Evolutionary conservation across 2,329 filamentous ascomycete genomes (phyloP).

Genomic region (Nannizzia gypsea): DNA sequence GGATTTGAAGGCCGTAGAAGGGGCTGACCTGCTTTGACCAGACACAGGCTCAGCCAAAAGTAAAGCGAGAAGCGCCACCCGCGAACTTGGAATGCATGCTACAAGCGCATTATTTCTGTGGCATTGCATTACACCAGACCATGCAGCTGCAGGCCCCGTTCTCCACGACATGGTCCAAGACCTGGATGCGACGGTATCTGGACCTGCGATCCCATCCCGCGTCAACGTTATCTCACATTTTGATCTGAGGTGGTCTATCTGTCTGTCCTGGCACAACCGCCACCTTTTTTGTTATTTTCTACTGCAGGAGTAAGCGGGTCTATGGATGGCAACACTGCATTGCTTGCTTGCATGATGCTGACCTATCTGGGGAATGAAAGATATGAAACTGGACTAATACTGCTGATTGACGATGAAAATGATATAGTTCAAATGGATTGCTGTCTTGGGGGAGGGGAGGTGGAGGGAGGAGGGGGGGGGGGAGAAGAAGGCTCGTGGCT

Average conservation of each 20-base stretch:
- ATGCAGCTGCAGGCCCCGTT: not conserved
- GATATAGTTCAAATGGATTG: not conserved
- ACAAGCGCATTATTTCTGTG: not conserved
- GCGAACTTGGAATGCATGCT: not conserved
- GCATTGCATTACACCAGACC: not conserved
- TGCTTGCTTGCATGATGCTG: not conserved
- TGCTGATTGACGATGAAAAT: not conserved
- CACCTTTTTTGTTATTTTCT: not conserved
- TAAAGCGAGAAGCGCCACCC: not conserved
- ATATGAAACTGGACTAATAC: not conserved
- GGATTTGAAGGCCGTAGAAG: too few relatives aligned
- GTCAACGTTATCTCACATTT: not conserved
- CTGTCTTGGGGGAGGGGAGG: not conserved
- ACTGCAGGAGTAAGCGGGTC: not conserved
- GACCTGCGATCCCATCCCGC: not conserved
- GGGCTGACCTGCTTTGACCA: too few relatives aligned
- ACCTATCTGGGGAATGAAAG: not conserved
- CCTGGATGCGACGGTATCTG: not conserved
- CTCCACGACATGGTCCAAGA: not conserved
- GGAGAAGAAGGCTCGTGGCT: not conserved
- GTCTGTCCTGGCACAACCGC: not conserved
- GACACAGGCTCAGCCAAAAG: not conserved
- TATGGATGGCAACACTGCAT: not conserved
- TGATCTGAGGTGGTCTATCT: not conserved
- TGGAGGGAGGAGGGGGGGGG: not conserved